A percentile compares a stretch with the other conserved stretches of the same genome.
Evolutionary conservation across 768 basidiomycete species (phyloP).

Genomic region (Auriscalpium vulgare): DNA sequence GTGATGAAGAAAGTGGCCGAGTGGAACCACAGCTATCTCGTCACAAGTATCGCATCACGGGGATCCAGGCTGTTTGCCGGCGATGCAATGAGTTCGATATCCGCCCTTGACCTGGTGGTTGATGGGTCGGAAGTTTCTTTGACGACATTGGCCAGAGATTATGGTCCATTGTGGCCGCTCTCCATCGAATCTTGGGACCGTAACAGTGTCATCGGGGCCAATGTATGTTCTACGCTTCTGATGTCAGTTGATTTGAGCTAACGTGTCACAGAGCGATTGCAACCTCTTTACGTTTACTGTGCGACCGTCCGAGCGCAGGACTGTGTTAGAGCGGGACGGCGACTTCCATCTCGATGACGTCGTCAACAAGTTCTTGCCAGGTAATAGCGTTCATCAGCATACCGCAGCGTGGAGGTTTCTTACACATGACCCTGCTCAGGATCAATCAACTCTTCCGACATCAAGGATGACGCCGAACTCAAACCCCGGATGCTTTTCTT

Average conservation of each 20-base stretch:
- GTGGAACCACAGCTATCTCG: slow-evolving; percentile 82
- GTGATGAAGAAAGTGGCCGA: slow-evolving; percentile 37
- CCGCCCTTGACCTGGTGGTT: slow-evolving; percentile 45
- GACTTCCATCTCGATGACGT: slow-evolving; percentile 69
- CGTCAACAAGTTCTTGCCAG: slow-evolving; percentile 67
- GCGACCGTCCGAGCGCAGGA: slow-evolving; percentile 33
- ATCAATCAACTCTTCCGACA: slow-evolving; percentile 39
- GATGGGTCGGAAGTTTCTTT: slow-evolving; percentile 27
- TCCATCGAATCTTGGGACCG: slow-evolving; percentile 50
- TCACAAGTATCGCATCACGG: slow-evolving; percentile 55
- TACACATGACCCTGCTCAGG: slow-evolving; percentile 31
- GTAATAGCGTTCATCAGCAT: slow-evolving; percentile 27
- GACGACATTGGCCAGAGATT: slow-evolving; percentile 59
- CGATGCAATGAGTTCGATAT: slow-evolving; percentile 75
- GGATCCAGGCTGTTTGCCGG: slow-evolving; percentile 57
- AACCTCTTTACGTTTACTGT: slow-evolving; percentile 61
- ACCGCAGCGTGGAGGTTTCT: not conserved
- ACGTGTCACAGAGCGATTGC: slow-evolving; percentile 42
- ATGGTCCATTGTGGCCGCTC: slow-evolving; percentile 67
- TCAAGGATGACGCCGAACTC: slow-evolving; percentile 33
- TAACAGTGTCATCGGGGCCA: slow-evolving; percentile 59
- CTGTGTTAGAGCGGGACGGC: slow-evolving; percentile 54
- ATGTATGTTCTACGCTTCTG: slow-evolving; percentile 40
- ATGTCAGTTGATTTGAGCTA: not conserved
- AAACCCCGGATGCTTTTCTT: slow-evolving; percentile 62